These are phyloP conservation scores for Mucor sp. DNA, from an alignment of 371 early-diverging fungal species.

Conservation along the genomic window DNA sequence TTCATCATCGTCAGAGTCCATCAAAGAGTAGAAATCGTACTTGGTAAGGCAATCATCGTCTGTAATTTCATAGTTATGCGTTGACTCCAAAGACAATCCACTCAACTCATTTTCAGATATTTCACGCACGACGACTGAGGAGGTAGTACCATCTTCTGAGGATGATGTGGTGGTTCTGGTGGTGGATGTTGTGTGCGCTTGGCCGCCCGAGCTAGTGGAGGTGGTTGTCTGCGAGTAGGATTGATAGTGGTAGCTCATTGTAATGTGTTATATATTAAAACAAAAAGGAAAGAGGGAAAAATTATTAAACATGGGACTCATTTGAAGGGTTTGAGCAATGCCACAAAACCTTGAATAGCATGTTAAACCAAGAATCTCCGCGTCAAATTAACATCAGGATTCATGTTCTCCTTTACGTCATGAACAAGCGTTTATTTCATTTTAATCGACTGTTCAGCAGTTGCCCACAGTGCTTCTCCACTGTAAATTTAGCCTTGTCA, in stretches of 20 bases:
- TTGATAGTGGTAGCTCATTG: constrained; percentile 18
- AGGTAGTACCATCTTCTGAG: not conserved
- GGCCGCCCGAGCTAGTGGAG: not conserved
- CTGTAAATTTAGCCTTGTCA: constrained; percentile 36
- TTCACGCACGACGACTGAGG: constrained; percentile 18
- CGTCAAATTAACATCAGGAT: not conserved
- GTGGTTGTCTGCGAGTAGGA: constrained; percentile 9
- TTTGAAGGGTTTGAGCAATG: constrained; percentile 1
- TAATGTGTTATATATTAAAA: not conserved
- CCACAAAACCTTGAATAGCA: not conserved
- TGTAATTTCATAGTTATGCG: constrained; percentile 15
- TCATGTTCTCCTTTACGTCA: not conserved
- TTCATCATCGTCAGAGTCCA: constrained; percentile 14
- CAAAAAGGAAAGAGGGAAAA: constrained; percentile 5
- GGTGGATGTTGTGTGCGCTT: constrained; percentile 1
- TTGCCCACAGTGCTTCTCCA: constrained; percentile 29
- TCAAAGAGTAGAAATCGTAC: constrained; percentile 21
- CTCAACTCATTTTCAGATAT: constrained; percentile 16
- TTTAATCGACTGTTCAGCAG: constrained; percentile 10
- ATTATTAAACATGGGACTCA: not conserved
- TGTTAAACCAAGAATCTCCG: not conserved
- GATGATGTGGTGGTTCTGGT: constrained; percentile 3
- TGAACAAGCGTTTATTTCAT: not conserved
- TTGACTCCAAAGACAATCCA: not conserved
- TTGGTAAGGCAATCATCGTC: constrained; percentile 23